A percentile compares a stretch with the other conserved stretches of the same genome.
phyloP scores from a whole-genome alignment of 139 green algal species.

The Marvania coccoides region DNA sequence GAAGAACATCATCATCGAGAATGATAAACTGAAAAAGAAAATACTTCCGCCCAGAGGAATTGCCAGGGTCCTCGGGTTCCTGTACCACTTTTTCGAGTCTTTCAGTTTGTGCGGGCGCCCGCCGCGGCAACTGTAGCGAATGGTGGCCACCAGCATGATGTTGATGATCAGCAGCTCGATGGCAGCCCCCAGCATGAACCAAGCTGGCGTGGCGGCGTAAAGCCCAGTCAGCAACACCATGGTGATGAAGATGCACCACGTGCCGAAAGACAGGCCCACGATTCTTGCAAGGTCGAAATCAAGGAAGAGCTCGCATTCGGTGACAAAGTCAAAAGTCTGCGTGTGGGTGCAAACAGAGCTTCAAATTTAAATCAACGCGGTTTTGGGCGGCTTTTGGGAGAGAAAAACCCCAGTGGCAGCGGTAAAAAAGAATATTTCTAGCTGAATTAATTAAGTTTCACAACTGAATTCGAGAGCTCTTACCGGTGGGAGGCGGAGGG shows the following conservation, averaged over 20 bases:
- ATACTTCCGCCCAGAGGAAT: background rate
- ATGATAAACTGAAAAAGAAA: background rate
- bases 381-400: too few relatives aligned
- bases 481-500: background rate
- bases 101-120: background rate
- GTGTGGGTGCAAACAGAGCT: too few relatives aligned
- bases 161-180: background rate
- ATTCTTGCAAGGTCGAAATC: background rate
- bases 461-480: too few relatives aligned
- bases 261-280: background rate
- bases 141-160: background rate
- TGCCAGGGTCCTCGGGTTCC: background rate
- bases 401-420: too few relatives aligned
- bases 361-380: too few relatives aligned
- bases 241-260: background rate
- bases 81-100: background rate
- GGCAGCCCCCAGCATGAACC: background rate
- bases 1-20: background rate
- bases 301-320: background rate
- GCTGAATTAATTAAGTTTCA: too few relatives aligned
- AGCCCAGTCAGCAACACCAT: background rate
- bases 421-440: too few relatives aligned
- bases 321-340: background rate
- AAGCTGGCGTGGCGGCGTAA: background rate
- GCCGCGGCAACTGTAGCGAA: background rate